Evolutionary conservation across 2,329 filamentous ascomycete genomes (phyloP), one percentile per base, ranked within the genome.

Genomic region (Talaromyces sp.): DNA sequence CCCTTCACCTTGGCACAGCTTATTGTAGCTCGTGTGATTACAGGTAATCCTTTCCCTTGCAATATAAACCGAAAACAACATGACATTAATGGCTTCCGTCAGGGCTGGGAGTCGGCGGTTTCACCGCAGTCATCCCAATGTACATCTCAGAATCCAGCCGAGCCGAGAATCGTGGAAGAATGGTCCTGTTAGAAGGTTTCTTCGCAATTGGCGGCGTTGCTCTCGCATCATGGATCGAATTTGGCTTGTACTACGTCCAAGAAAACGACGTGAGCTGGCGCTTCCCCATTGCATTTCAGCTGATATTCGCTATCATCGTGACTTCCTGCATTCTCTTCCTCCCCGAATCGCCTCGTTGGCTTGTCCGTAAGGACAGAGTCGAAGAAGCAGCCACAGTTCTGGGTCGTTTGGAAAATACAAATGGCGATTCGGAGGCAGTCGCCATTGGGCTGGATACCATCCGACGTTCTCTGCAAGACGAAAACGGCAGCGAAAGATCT

Each of bases 261-360:
- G 13, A 34, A 11, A 61, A 53, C 27, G 56, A 45, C 13, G 53
- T 68, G 1, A 77, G 79, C 38, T 83, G 69, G 66, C 69, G 75
- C 10, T 76, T 83, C 59, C 81, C 81, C 0, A 69, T 83, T 1
- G 81, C 79, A 1, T 75, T 83, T 8, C 81, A 83, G 67, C 76
- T 79, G 36, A 61, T 79, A 1, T 82, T 82, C 60, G 76, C 75
- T 36, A 17, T 80, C 27, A 53, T 79, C 25, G 75, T 77, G 1
- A 63, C 40, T 11, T 61, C 47, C 1, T 71, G 78, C 43, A 69
- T 82, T 1, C 78, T 80, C 11, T 63, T 51, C n/a, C 65, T 66
- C 17, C 65, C 65, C n/a, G 65, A 66, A 47, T 63, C 60, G 3
- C 60, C 65, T 29, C 65, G 65, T 40, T 66, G 65, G 65, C 61